Evolutionary conservation across 768 basidiomycete species (phyloP), one percentile per base, ranked within the genome.

Genomic region (Auricularia sp.): DNA sequence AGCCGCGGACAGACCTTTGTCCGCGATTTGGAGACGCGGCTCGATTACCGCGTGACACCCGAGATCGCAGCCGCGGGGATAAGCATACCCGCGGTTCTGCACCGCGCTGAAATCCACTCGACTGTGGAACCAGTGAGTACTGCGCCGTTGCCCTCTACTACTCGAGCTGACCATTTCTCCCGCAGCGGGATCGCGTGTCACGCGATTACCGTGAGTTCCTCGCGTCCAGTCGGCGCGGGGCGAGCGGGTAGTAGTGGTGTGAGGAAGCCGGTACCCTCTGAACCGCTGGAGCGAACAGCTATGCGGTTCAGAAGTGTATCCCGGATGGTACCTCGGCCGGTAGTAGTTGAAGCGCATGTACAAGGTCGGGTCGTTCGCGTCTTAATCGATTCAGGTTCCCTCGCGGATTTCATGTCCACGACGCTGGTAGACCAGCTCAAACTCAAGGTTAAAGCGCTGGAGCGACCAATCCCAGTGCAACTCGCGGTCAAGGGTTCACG

Each of bases 401-500:
- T n/a, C 7, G 51, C n/a, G 29, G 3, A 54, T 54, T 54, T 54
- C 29, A 18, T 54, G n/a, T 54, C 51, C 29, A 54, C 51, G 10
- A 54, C 18, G 1, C 29, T 54, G 51, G 51, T 29, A 18, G 51
- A 54, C 16, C 51, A 29, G 29, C 54, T 68, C 0, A 56, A 44
- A 1, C 14, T 69, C 5, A 8, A 13, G 24, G 29, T 3, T 1
- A 62, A 64, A 18, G 8, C 24, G 3, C 62, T 69, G 5, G 35
- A 62, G 1, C 58, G 37, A 62, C 67, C 66, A 45, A 61, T 68
- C 7, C 44, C 66, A 5, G 44, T 68, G 3, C 67, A 68, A 29
- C 39, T 67, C 6, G 67, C 66, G 5, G 66, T 68, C 8, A 44
- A 37, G 8, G 67, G 67, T 13, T 68, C 67, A 2, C 39, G 56